Evolutionary conservation across 2,329 filamentous ascomycete genomes (phyloP), one percentile per base, ranked within the genome.

Genomic region (Phaeosphaeriaceae sp.): DNA sequence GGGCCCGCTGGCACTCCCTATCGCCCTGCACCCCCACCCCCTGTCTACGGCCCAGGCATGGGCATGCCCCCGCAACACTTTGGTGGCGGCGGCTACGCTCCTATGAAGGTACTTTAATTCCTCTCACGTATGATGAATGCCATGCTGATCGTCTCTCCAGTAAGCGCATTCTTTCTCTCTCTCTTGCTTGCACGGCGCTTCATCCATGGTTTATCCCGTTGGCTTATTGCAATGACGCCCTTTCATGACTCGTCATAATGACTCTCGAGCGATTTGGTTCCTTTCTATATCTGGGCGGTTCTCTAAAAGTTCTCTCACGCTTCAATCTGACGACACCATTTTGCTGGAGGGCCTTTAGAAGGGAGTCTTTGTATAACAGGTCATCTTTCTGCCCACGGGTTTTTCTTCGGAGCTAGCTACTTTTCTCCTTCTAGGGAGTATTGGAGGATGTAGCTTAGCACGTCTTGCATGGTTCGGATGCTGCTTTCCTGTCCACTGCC

Each of bases 1-100:
- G 94, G 94, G 49, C 87, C 87, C 45, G 94, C 96, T 52, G 94
- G 94, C 61, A 97, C 94, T 63, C 94, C 94, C 50, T 97, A 99
- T 79, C 89, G 94, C 58, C 94, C 94, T 56, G 94, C 94, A 42
- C 94, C 94, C 53, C 87, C 87, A 35, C 87, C 87, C 63, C 87
- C 87, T 30, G 86, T 89, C 69, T 89, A 87, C 32, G 63, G 63
- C 74, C 86, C 85, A 46, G 81, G 82, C 56, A 87, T 87, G 84
- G 85, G 84, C 60, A 86, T 87, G 80, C 82, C 83, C 56, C 84
- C 84, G 18, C 76, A 80, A 61, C 67, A 87, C 72, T 82, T 82
- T 50, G 87, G 62, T 49, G 87, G 62, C 41, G 81, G 81, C 68
- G 84, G 83, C 69, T 87, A 84, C 76, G 83, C 83, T 68, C 84